Conservation (phyloP, 2,329 filamentous ascomycete genomes). For the Lanzia echinophila region DNA sequence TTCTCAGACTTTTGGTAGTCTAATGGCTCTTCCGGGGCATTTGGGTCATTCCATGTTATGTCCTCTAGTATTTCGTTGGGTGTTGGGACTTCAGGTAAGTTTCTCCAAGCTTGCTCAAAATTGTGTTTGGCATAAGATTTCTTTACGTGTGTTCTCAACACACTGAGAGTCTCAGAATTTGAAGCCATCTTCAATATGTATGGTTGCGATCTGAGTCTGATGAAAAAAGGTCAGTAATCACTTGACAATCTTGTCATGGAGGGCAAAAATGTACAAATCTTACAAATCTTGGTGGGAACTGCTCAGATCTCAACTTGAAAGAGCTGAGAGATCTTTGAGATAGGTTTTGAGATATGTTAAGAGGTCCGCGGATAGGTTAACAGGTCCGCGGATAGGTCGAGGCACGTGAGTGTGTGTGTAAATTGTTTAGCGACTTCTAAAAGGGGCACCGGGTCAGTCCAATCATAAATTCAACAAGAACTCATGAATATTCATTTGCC, state of each 20-base stretch:
- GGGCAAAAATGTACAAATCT: background rate
- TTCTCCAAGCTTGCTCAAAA: conserved; percentile 27
- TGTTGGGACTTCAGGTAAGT: conserved; percentile 48
- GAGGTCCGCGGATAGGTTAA: too few species aligned
- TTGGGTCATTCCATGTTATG: background rate
- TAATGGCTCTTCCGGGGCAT: conserved; percentile 14
- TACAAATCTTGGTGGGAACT: background rate
- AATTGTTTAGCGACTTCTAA: too few species aligned
- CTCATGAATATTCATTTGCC: too few species aligned
- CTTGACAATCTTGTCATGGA: background rate
- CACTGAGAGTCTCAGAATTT: background rate
- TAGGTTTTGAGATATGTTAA: too few species aligned
- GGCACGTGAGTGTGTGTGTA: too few species aligned
- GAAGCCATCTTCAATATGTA: background rate
- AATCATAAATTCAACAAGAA: too few species aligned
- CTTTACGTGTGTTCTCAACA: conserved; percentile 5
- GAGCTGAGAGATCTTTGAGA: too few species aligned
- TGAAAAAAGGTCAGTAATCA: background rate
- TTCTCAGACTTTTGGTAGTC: conserved; percentile 19
- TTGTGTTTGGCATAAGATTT: conserved; percentile 3
- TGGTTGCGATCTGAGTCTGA: background rate
- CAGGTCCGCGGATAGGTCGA: too few species aligned
- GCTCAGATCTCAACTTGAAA: too few species aligned
- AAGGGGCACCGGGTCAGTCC: too few species aligned
- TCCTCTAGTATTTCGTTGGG: conserved; percentile 42